These are phyloP conservation scores for Pharus latifolius DNA, from an alignment of 176 grass and related monocot species.

Conservation along the genomic window DNA sequence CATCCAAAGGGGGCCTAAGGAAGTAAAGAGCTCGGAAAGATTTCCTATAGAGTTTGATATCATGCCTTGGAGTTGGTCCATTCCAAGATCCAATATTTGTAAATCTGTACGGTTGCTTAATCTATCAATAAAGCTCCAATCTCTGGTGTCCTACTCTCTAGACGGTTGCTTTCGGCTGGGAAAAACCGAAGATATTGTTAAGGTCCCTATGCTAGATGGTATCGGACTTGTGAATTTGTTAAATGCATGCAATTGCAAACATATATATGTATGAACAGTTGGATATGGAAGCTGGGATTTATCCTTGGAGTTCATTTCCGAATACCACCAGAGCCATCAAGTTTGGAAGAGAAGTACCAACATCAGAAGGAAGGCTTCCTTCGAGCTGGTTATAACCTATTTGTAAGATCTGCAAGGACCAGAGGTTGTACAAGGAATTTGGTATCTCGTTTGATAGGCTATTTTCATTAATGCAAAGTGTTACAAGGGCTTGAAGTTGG, in stretches of 20 bases:
- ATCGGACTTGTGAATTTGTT: conserved; percentile 17
- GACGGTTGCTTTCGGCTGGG: neutral
- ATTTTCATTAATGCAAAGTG: conserved; percentile 3
- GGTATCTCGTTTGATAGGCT: conserved; percentile 12
- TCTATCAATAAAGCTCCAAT: neutral
- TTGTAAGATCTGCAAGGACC: neutral
- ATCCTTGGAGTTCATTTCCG: conserved; percentile 1
- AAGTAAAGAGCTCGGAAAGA: too few species aligned
- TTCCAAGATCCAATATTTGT: neutral
- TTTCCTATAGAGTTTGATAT: conserved; percentile 22
- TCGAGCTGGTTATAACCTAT: neutral
- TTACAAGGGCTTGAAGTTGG: conserved; percentile 4
- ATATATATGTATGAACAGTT: conserved; percentile 6
- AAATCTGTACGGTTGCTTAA: conserved; percentile 17
- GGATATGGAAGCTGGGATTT: conserved; percentile 11
- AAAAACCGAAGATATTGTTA: conserved; percentile 3
- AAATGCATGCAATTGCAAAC: neutral
- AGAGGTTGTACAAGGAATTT: conserved; percentile 23
- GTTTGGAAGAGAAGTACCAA: conserved; percentile 12
- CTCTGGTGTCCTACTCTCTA: conserved; percentile 5
- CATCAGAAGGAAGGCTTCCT: conserved; percentile 18
- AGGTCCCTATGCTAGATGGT: conserved; percentile 14
- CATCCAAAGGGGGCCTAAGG: too few species aligned
- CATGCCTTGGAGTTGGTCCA: conserved; percentile 13
- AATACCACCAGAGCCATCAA: neutral